These are phyloP conservation scores for Acanthamoeba healyi DNA, from an alignment of 208 protist species.

Conservation along the genomic window DNA sequence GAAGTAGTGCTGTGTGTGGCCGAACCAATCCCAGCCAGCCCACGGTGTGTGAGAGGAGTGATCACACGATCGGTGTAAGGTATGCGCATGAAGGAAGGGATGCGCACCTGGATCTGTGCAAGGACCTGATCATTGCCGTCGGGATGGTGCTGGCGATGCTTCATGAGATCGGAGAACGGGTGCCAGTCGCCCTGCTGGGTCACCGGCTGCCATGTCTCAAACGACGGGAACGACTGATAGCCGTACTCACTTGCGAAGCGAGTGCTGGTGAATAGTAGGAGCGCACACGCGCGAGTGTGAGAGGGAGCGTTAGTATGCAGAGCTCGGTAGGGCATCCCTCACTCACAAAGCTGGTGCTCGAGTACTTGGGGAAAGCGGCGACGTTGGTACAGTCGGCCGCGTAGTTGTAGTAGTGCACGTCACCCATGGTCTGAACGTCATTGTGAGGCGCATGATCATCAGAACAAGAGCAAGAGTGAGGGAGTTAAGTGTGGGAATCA, in stretches of 20 bases:
- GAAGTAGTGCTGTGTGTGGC: constrained; percentile 3
- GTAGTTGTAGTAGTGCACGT: constrained; percentile 86
- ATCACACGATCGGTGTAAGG: no score
- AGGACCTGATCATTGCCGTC: background rate
- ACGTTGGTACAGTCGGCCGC: constrained; percentile 26
- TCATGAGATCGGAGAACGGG: constrained; percentile 9
- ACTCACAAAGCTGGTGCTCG: no score
- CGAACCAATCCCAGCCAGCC: no score
- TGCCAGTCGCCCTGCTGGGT: background rate
- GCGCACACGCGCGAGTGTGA: no score
- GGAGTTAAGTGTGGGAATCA: background rate
- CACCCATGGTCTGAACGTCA: constrained; percentile 67
- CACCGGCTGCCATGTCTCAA: background rate
- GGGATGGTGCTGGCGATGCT: constrained; percentile 18
- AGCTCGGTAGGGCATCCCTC: no score
- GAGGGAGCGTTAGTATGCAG: no score
- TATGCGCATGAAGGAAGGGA: no score
- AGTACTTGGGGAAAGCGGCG: background rate
- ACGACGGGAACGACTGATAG: background rate
- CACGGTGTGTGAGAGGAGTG: background rate
- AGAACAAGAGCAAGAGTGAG: background rate
- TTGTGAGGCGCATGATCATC: no score
- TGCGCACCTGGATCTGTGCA: background rate
- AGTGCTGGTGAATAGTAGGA: no score
- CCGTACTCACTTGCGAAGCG: constrained; percentile 8